A percentile compares a stretch with the other conserved stretches of the same genome.
Conservation (phyloP, 1,284 basidiomycete species). For the Flammula alnicola region DNA sequence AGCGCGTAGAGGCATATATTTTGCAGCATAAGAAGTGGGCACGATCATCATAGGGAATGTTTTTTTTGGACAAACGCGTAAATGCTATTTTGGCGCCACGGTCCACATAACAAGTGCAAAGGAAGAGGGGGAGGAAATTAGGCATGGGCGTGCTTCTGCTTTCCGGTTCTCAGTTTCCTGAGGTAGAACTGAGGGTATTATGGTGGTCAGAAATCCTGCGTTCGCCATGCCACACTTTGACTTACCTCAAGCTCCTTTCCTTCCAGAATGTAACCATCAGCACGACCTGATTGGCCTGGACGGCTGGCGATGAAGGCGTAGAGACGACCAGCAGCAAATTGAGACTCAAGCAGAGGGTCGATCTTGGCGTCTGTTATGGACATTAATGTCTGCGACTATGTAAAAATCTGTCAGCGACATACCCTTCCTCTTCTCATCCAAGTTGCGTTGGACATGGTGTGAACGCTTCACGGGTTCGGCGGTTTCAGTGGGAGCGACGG, state of each 20-base stretch:
- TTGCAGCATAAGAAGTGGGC: constrained; percentile 22
- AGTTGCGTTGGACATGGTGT: constrained; percentile 83
- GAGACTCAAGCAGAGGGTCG: constrained; percentile 84
- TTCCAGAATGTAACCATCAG: constrained; percentile 95
- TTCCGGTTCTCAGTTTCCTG: constrained; percentile 89
- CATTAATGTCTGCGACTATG: neutral
- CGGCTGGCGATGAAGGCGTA: constrained; percentile 91
- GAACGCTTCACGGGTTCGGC: constrained; percentile 82
- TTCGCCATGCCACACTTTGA: constrained; percentile 16
- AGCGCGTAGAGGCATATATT: constrained; percentile 22
- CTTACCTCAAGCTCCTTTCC: constrained; percentile 94
- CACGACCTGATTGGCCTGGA: constrained; percentile 92
- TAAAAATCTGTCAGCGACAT: constrained; percentile 22
- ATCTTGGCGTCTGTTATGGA: constrained; percentile 77
- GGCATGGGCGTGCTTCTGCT: constrained; percentile 87
- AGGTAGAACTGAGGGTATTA: constrained; percentile 81
- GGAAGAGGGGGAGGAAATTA: constrained; percentile 31
- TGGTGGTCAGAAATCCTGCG: constrained; percentile 20
- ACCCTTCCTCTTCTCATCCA: constrained; percentile 92
- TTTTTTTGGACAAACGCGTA: constrained; percentile 19
- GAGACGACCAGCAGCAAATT: constrained; percentile 88
- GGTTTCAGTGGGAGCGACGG: constrained; percentile 50
- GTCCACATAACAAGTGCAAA: constrained; percentile 25
- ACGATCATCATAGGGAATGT: constrained; percentile 18
- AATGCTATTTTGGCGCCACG: constrained; percentile 28